Conservation (phyloP, 106 monocot genomes). For the Allium sativum region DNA sequence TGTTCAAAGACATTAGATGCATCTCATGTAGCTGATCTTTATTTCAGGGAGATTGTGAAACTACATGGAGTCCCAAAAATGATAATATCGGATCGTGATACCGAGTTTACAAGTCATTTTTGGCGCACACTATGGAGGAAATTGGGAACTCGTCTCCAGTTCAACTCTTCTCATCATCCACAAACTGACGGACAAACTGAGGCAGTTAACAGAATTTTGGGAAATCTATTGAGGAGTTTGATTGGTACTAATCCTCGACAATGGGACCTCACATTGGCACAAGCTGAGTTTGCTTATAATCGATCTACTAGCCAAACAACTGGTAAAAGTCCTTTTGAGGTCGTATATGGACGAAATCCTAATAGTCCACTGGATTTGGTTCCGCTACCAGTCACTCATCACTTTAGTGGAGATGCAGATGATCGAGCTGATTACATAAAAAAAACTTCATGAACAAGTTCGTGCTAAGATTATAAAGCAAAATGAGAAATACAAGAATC, state of each 20-base stretch:
- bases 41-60: background rate
- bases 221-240: background rate
- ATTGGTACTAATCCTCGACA: background rate
- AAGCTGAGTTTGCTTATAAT: background rate
- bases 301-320: background rate
- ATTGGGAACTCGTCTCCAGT: background rate
- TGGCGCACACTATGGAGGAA: conserved; percentile 4
- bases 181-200: too few relatives aligned
- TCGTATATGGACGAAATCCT: background rate
- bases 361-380: background rate
- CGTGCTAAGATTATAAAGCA: background rate
- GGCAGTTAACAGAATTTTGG: background rate
- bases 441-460: background rate
- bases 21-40: background rate
- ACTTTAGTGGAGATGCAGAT: conserved; percentile 3
- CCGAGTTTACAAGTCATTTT: conserved; percentile 3
- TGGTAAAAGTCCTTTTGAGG: background rate
- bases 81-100: background rate
- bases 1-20: background rate
- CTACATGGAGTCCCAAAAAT: background rate
- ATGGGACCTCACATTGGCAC: background rate
- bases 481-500: background rate
- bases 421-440: background rate
- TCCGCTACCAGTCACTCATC: background rate
- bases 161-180: background rate